Evolutionary conservation across 2,329 filamentous ascomycete species (phyloP).

Genomic region (Pseudohalonectria lignicola): DNA sequence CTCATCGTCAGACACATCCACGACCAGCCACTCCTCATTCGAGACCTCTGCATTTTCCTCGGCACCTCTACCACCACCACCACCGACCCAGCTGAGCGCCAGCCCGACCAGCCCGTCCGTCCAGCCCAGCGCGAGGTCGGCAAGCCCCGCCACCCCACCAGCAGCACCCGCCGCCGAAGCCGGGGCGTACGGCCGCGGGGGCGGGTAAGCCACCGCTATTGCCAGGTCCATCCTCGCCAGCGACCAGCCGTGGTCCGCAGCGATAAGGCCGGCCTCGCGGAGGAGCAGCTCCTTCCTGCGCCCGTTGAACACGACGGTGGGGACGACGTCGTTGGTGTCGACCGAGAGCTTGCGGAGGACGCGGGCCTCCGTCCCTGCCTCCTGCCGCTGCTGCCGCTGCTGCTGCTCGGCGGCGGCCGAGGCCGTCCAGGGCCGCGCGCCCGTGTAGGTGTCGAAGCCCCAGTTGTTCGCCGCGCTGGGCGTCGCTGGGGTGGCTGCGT

Average conservation of each 20-base stretch:
- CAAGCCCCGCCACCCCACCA: neutral
- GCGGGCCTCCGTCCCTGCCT: neutral
- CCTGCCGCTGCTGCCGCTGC: neutral
- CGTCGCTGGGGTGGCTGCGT: neutral
- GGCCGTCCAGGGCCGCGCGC: neutral
- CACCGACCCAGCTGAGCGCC: no score
- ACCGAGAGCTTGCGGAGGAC: slow-evolving; percentile 4
- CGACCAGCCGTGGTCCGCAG: neutral
- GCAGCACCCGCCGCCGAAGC: neutral
- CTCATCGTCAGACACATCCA: no score
- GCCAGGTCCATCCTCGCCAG: neutral
- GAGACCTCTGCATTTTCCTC: no score
- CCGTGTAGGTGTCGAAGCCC: neutral
- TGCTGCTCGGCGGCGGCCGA: neutral
- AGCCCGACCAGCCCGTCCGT: no score
- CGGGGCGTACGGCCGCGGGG: neutral
- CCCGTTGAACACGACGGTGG: slow-evolving; percentile 1
- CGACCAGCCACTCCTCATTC: no score
- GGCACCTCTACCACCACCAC: no score
- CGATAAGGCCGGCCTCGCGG: neutral
- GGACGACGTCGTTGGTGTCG: slow-evolving; percentile 4
- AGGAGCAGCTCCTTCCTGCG: neutral
- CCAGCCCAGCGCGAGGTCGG: no score
- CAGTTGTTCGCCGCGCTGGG: neutral
- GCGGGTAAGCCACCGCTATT: neutral